Evolutionary conservation across 805 yeast species (phyloP), one percentile per base, ranked within the genome.

Genomic region (Saccharomycodes ludwigii): DNA sequence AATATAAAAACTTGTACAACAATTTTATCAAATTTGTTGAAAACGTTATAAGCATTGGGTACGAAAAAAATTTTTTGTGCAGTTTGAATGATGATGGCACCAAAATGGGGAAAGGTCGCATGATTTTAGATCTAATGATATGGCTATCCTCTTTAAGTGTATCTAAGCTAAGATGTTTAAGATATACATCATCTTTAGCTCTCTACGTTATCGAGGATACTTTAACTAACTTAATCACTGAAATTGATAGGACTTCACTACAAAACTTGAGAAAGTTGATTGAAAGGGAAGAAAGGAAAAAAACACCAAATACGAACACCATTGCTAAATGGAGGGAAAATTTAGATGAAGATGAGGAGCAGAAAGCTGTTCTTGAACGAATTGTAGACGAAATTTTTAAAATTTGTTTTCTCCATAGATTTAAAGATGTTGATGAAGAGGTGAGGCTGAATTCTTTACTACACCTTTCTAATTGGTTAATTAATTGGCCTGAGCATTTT

Each of bases 121-220:
- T 33, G 14, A 35, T 52, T 6, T 50, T 81, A 27, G 71, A 71
- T 34, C 33, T 82, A 2, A 47, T 80, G 18, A 70, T 80, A 4
- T 85, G 96, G 96, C 53, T 85, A 11, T 65, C 78, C 1, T 68
- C 84, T 0, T 58, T 86, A 32, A 71, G 88, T 2, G 72, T 82
- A 0, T 71, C 84, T 13, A 66, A 71, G 22, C 58, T 79, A 7
- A 64, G 95, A 39, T 70, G 91, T 1, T 62, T 86, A 35, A 65
- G 96, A 48, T 73, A 65, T 42, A 68, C 73, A 2, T 58, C 94
- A 0, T 73, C 94, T 0, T 38, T 69, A 4, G 56, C 75, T 3
- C 58, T 80, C 16, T 62, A 81, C 21, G 52, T 61, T 8, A 66
- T 84, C 38, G 77, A 79, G 46, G 67, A 77, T 6, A 59, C 66